These are phyloP conservation scores for Juncus inflexus DNA, from an alignment of 176 grass and related monocot genomes.

Conservation along the genomic window DNA sequence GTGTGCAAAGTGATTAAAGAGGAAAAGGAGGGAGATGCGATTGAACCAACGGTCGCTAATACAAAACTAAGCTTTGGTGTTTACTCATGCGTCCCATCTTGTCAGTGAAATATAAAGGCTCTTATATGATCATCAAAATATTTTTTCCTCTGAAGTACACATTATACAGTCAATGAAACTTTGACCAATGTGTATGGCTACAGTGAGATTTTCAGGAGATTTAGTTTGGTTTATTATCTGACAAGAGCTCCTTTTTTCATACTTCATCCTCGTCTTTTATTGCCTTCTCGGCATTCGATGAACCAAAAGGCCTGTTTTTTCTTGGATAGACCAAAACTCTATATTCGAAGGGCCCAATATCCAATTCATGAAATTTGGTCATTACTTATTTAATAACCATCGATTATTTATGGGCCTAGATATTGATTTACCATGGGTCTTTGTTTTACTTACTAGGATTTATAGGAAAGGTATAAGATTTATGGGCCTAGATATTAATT, in stretches of 20 bases:
- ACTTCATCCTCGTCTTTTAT: not conserved
- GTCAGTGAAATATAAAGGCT: not conserved
- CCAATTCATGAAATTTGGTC: no score
- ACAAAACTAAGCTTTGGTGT: not conserved
- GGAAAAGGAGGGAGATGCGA: constrained; percentile 5
- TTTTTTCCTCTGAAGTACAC: no score
- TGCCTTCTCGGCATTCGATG: not conserved
- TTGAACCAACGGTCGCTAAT: constrained; percentile 16
- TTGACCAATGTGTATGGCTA: not conserved
- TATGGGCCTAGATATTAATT: no score
- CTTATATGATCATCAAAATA: no score
- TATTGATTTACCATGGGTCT: no score
- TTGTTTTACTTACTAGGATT: no score
- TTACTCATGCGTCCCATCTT: constrained; percentile 9
- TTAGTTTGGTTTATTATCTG: constrained; percentile 7
- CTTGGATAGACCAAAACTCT: not conserved
- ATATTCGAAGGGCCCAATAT: not conserved
- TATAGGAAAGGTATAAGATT: no score
- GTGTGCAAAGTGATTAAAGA: constrained; percentile 19
- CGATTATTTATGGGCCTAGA: no score
- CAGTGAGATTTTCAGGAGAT: not conserved
- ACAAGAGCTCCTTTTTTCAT: constrained; percentile 7
- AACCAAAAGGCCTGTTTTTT: not conserved
- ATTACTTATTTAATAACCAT: no score
- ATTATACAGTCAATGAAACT: no score